Evolutionary conservation across 768 basidiomycete species (phyloP).

Genomic region (Tylopilus intermedius): DNA sequence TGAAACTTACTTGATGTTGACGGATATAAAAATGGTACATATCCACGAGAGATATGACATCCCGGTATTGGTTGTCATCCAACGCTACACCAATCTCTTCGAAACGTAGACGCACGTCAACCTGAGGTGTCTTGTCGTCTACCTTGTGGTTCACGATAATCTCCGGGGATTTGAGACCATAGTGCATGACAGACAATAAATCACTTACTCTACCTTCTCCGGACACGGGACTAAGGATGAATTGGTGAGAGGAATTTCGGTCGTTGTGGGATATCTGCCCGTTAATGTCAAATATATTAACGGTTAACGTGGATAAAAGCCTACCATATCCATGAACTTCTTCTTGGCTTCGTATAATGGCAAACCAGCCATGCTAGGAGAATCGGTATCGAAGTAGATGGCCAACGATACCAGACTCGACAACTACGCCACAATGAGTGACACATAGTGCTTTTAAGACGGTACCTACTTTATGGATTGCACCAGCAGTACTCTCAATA

Average conservation of each 20-base stretch:
- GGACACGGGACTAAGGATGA: conserved; percentile 90
- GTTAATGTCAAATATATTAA: conserved; percentile 1
- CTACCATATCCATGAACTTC: conserved; percentile 71
- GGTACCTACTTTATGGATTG: conserved; percentile 75
- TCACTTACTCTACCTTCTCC: conserved; percentile 80
- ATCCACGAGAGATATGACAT: conserved; percentile 87
- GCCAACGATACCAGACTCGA: conserved; percentile 83
- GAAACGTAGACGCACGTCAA: conserved; percentile 83
- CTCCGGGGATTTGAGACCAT: conserved; percentile 33
- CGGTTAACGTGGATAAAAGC: not conserved
- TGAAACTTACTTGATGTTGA: conserved; percentile 58
- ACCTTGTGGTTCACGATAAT: conserved; percentile 78
- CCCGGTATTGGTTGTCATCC: conserved; percentile 92
- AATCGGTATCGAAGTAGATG: conserved; percentile 93
- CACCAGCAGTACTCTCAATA: conserved; percentile 82
- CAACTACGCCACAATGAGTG: conserved; percentile 44
- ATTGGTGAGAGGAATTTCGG: conserved; percentile 61
- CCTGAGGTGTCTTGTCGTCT: conserved; percentile 70
- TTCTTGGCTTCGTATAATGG: conserved; percentile 60
- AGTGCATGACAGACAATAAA: not conserved
- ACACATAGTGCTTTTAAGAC: not conserved
- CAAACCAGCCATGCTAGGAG: conserved; percentile 68
- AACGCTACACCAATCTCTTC: conserved; percentile 89
- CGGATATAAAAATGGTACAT: conserved; percentile 96
- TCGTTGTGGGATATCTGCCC: conserved; percentile 49